Base-by-base conservation (phyloP, 257 asterid genomes). In the Solanum habrochaites region DNA sequence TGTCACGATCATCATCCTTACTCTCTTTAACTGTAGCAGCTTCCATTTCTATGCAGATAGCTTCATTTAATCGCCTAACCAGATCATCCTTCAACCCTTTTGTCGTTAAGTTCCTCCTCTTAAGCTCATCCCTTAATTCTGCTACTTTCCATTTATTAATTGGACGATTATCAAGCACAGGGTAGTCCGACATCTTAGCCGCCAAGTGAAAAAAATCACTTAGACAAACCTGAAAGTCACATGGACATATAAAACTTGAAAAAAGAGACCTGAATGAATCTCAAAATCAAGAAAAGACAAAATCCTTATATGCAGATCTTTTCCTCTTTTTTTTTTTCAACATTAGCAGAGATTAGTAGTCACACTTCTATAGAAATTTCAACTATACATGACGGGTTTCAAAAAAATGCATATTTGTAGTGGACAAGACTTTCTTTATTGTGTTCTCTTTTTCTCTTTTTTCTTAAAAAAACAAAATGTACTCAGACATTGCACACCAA, bases 61-160 rank as follows among this genome's bases (percentile, higher is more conserved):
- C 89, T 85, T 90, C 92, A 69, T 86, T 88, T 88, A 90, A 56
- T 81, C 92, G 85, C 70, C 83, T 89, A 47, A 90, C 92, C 45
- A 90, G 83, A 14, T 89, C 92, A 87, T 90, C 92, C 88, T 90
- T 90, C 89, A 90, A 85, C 60, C 92, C 92, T 84, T 83, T 89
- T 25, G 82, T 42, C 14, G 40, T 10, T 82, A 89, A 89, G 80
- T 86, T 86, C 85, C 92, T 87, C 83, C 85, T 90, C 91, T 89
- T 90, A 83, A 90, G 92, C 89, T 90, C 92, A 83, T 90, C 91
- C 88, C 77, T 90, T 86, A 90, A 29, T 71, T 90, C 90, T 21
- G 89, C 84, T 70, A 90, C 92, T 87, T 89, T 90, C 92, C 92
- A 90, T 83, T 90, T 90, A 80, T 89, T 89, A 72, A 90, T 90